phyloP scores from a whole-genome alignment of 768 basidiomycete genomes.

The Trametes coccinea region DNA sequence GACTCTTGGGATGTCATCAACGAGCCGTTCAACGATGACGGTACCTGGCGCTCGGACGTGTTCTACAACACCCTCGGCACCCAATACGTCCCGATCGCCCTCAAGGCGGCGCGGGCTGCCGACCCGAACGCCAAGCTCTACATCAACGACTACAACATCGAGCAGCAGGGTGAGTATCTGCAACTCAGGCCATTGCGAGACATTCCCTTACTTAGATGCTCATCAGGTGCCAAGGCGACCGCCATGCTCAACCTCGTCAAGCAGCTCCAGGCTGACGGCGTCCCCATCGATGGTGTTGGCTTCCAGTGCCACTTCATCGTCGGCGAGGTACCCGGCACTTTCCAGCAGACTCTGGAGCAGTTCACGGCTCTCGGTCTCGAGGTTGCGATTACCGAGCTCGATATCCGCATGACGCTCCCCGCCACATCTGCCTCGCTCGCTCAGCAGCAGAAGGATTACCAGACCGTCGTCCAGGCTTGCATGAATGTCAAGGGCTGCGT shows the following conservation, averaged over 20 bases:
- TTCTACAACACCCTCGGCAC: constrained; percentile 55
- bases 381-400: constrained; percentile 69
- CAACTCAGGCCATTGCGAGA: too few relatives aligned
- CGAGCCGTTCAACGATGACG: constrained; percentile 63
- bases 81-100: constrained; percentile 52
- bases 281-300: constrained; percentile 63
- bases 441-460: constrained; percentile 61
- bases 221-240: constrained; percentile 49
- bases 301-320: constrained; percentile 62
- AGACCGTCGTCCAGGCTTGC: constrained; percentile 57
- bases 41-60: constrained; percentile 52
- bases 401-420: constrained; percentile 61
- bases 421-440: constrained; percentile 46
- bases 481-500: constrained; percentile 39
- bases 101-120: constrained; percentile 51
- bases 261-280: constrained; percentile 45
- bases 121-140: constrained; percentile 60
- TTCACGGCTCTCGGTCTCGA: constrained; percentile 64
- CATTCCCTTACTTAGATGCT: background rate
- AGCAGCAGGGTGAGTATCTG: constrained; percentile 24
- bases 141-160: constrained; percentile 45
- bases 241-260: constrained; percentile 55
- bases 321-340: constrained; percentile 48
- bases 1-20: constrained; percentile 58
- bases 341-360: constrained; percentile 49